Evolutionary conservation across 208 protist species (phyloP), one percentile per base, ranked within the genome.

Genomic region (Novymonas esmeraldas): DNA sequence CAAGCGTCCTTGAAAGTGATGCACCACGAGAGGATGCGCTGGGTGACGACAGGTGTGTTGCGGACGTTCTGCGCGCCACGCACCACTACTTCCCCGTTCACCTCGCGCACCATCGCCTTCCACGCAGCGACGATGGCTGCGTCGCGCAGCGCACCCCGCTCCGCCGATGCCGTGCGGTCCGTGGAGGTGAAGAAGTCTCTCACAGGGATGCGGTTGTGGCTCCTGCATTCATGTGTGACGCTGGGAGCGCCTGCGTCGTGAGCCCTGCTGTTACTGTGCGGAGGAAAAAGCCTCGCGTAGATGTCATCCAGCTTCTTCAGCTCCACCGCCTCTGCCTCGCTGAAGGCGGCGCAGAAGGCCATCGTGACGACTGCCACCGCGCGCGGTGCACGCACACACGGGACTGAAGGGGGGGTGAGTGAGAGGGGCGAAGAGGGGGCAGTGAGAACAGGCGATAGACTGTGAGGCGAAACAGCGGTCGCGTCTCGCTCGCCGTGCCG

Each of bases 71-170:
- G 55, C n/a, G 64, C 60, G 13, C 41, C 52, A 18, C 77, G 77
- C 29, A 68, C 66, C 13, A 82, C 55, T 16, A 76, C 20, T 55
- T 82, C 77, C 11, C 52, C 42, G 62, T 82, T 73, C 22, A 82
- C 69, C 45, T 82, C 72, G 13, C 24, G 38, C 31, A 78, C 14
- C n/a, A 73, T 42, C 24, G 49, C 24, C n/a, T 54, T 31, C 66
- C 66, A 73, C 49, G 36, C 31, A 16, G 55, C 22, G 16, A 26
- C 57, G 22, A 52, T 58, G 7, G 22, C 38, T 11, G 29, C n/a
- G 7, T 55, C 22, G 49, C 33, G 22, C 1, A 41, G 22, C 33
- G 36, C 26, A 5, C 34, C 29, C 39, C 57, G 57, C 20, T 26
- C 57, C 18, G 45, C 57, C 20, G 42, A 63, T 50, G 52, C 33